Percentiles rank a stretch among this genome's conserved stretches.
These are phyloP conservation scores for Tardiomyces depauwii DNA, from an alignment of 1,139 yeast genomes.

Conservation along the genomic window DNA sequence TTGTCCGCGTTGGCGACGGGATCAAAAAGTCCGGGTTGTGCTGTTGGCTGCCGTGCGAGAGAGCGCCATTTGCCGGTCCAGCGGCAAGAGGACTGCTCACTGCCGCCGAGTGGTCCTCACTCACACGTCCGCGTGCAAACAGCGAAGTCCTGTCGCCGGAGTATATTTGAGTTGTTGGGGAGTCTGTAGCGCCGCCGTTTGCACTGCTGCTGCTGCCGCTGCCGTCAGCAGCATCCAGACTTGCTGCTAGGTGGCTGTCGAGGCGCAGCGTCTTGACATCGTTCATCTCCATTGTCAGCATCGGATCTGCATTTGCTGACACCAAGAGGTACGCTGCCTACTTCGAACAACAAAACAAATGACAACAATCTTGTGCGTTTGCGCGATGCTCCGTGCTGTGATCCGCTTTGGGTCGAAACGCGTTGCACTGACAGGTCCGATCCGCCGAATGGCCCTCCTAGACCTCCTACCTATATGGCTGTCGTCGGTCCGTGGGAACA, in stretches of 20 bases:
- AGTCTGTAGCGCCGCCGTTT: background rate
- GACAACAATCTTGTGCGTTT: too few relatives aligned
- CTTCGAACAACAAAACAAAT: background rate
- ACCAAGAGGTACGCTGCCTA: background rate
- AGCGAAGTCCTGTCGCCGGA: background rate
- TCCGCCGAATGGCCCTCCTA: too few relatives aligned
- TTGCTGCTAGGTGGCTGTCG: background rate
- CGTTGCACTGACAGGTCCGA: too few relatives aligned
- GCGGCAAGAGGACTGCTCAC: background rate
- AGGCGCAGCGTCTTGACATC: background rate
- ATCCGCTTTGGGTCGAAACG: too few relatives aligned
- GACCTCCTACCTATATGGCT: too few relatives aligned
- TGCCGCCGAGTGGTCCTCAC: background rate
- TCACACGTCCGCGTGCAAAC: background rate
- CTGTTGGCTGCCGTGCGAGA: background rate
- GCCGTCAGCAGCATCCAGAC: background rate
- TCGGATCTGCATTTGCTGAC: background rate
- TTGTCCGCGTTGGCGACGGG: background rate
- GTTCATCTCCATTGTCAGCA: background rate
- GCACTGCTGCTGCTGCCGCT: too few relatives aligned
- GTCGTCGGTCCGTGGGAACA: too few relatives aligned
- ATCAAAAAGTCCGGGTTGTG: background rate
- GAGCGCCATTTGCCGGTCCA: background rate
- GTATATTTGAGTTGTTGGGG: background rate
- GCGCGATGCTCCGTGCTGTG: too few relatives aligned